phyloP scores from a whole-genome alignment of 768 basidiomycete genomes.

The Paxillus rubicundulus region DNA sequence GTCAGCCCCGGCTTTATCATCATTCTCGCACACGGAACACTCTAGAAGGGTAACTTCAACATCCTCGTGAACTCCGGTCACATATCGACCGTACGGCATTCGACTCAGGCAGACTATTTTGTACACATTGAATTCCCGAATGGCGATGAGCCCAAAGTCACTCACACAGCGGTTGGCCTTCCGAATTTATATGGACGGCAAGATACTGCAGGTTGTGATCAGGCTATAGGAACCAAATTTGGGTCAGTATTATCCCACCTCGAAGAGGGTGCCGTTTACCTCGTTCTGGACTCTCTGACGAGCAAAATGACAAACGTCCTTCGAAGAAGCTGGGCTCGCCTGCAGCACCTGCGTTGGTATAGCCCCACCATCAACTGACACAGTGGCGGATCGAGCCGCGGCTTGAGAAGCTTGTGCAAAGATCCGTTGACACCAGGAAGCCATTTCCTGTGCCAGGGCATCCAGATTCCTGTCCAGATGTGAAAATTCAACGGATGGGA shows the following conservation, averaged over 20 bases:
- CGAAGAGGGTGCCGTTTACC: constrained; percentile 39
- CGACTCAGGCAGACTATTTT: constrained; percentile 56
- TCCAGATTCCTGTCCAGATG: constrained; percentile 69
- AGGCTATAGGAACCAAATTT: constrained; percentile 35
- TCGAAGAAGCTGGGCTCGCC: constrained; percentile 31
- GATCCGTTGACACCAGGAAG: constrained; percentile 54
- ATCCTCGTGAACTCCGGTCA: constrained; percentile 36
- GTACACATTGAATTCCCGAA: constrained; percentile 33
- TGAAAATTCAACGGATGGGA: constrained; percentile 48
- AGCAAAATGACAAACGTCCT: constrained; percentile 35
- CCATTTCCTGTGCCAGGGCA: constrained; percentile 60
- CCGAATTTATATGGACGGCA: constrained; percentile 42
- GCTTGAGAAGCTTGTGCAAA: constrained; percentile 65
- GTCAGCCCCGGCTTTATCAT: constrained; percentile 29
- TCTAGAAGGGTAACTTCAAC: constrained; percentile 51
- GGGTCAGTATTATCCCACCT: constrained; percentile 24
- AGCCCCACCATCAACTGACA: constrained; percentile 33
- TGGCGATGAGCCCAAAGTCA: constrained; percentile 25
- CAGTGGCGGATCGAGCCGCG: constrained; percentile 56
- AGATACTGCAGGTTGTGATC: constrained; percentile 52
- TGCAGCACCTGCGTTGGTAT: constrained; percentile 30
- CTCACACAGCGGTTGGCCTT: constrained; percentile 47
- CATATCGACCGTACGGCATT: constrained; percentile 46
- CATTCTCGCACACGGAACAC: constrained; percentile 39
- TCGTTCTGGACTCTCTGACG: constrained; percentile 60